Evolutionary conservation across 768 basidiomycete species (phyloP).

Genomic region (Russula sp.): DNA sequence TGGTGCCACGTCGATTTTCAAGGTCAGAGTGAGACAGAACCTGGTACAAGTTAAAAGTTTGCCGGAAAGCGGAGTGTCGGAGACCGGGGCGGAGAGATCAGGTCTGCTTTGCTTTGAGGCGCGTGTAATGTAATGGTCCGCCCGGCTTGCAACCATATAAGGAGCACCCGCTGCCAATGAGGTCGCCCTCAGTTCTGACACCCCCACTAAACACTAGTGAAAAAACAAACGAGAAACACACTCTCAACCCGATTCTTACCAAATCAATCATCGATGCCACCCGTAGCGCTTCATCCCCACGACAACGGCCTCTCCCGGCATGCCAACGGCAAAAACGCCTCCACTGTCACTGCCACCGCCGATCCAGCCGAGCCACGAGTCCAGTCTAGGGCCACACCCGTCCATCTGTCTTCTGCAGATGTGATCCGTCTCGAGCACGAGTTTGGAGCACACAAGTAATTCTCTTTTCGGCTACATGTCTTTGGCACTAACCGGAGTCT

Average conservation of each 20-base stretch:
- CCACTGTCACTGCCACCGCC: slow-evolving; percentile 1
- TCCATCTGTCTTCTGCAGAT: slow-evolving; percentile 50
- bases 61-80: too few relatives aligned
- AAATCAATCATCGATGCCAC: slow-evolving; percentile 9
- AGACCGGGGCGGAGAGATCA: too few relatives aligned
- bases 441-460: slow-evolving; percentile 84
- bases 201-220: neutral
- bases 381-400: neutral
- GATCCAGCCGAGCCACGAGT: slow-evolving; percentile 5
- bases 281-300: slow-evolving; percentile 14
- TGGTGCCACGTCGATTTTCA: neutral
- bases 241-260: neutral
- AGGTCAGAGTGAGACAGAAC: too few relatives aligned
- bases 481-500: neutral
- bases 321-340: slow-evolving; percentile 22
- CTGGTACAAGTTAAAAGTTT: too few relatives aligned
- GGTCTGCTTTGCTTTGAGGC: too few relatives aligned
- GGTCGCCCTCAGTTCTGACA: too few relatives aligned
- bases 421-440: slow-evolving; percentile 79
- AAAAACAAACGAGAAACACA: neutral
- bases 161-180: neutral
- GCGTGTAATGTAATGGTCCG: neutral
- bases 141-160: slow-evolving; percentile 4
- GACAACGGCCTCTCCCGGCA: slow-evolving; percentile 4
- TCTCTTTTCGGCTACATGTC: neutral